These are phyloP conservation scores for Cydonia oblonga DNA, from an alignment of 331 rosid species.

Conservation along the genomic window DNA sequence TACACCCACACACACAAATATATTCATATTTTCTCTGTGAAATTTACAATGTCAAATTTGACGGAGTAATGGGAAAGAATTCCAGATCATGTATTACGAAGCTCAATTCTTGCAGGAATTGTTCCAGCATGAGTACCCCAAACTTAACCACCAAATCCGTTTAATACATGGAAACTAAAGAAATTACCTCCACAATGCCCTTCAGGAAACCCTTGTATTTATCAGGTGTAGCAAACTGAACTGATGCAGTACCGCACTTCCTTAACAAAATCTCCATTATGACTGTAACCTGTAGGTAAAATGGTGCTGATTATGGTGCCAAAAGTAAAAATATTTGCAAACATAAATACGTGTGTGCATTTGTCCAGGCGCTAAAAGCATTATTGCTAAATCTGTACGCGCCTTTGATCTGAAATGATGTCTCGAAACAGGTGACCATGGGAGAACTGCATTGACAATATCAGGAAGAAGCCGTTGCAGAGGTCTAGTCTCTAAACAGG, in stretches of 20 bases:
- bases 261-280: slow-evolving; percentile 69
- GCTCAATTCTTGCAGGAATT: neutral
- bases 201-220: slow-evolving; percentile 46
- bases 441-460: slow-evolving; percentile 45
- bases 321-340: neutral
- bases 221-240: slow-evolving; percentile 8
- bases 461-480: slow-evolving; percentile 56
- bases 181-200: slow-evolving; percentile 52
- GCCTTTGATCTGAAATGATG: slow-evolving; percentile 84
- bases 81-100: neutral
- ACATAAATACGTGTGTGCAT: neutral
- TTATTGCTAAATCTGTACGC: slow-evolving; percentile 15
- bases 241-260: slow-evolving; percentile 73
- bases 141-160: neutral
- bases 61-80: neutral
- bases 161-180: neutral
- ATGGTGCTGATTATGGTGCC: neutral
- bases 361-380: neutral
- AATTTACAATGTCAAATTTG: neutral
- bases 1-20: neutral
- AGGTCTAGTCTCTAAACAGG: slow-evolving; percentile 46
- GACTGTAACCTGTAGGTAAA: slow-evolving; percentile 49
- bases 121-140: neutral
- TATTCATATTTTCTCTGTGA: neutral
- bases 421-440: slow-evolving; percentile 77